Evolutionary conservation across 2,329 filamentous ascomycete genomes (phyloP).

Genomic region (Ophiosphaerella narmari): DNA sequence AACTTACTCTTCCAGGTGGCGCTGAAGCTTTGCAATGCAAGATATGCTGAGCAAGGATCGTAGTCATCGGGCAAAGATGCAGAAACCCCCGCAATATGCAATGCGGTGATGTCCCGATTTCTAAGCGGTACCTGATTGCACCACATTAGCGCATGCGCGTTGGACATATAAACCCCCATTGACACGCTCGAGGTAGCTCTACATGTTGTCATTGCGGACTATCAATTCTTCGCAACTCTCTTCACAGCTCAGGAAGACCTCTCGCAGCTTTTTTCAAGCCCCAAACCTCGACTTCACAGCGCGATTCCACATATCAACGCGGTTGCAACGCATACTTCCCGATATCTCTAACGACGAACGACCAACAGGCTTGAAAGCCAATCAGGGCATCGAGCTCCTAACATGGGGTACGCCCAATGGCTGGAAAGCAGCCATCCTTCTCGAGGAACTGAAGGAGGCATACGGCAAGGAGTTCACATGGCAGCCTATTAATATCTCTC

Average conservation of each 20-base stretch:
- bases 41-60: too few relatives aligned
- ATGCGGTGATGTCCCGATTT: conserved; percentile 2
- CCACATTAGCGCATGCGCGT: background rate
- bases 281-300: conserved; percentile 15
- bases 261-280: conserved; percentile 15
- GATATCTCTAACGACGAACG: conserved; percentile 36
- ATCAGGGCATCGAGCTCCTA: conserved; percentile 67
- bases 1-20: too few relatives aligned
- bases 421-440: conserved; percentile 63
- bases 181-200: conserved; percentile 6
- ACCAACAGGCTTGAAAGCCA: conserved; percentile 64
- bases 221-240: conserved; percentile 18
- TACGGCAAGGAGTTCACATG: conserved; percentile 64
- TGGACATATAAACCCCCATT: conserved; percentile 33
- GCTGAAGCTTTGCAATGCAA: too few relatives aligned
- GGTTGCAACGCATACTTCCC: conserved; percentile 17
- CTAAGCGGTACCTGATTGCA: background rate
- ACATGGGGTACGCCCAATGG: conserved; percentile 58
- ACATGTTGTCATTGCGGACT: conserved; percentile 28
- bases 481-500: conserved; percentile 61
- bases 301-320: conserved; percentile 25
- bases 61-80: too few relatives aligned
- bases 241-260: conserved; percentile 17
- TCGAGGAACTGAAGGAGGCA: conserved; percentile 69
- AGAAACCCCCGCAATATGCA: background rate